Conservation (phyloP, 208 protist genomes). For the Herpetomonas samuelpessoai region DNA sequence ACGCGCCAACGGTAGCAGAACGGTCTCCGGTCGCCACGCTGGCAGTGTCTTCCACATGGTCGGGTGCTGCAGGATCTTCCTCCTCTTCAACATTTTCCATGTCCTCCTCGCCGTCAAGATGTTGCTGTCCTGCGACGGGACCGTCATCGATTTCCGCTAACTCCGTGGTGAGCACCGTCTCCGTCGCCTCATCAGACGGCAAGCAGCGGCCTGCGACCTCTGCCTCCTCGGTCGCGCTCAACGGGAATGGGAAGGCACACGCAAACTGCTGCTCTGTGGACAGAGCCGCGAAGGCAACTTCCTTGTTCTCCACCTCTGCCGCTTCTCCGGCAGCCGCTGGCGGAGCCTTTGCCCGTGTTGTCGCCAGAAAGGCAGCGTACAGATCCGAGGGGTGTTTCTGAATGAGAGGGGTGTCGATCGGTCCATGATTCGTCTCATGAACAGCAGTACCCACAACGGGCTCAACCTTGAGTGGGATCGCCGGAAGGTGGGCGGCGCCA, state of each 20-base stretch:
- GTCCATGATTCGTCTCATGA: too few relatives aligned
- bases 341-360: background rate
- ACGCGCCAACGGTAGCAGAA: too few relatives aligned
- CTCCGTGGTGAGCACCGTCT: too few relatives aligned
- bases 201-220: background rate
- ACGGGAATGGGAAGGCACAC: background rate
- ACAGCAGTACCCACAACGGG: too few relatives aligned
- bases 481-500: slow-evolving; percentile 26
- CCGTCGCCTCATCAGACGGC: background rate
- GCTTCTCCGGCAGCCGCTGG: background rate
- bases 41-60: background rate
- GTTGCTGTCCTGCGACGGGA: too few relatives aligned
- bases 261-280: background rate
- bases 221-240: background rate
- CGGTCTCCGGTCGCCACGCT: background rate
- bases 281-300: background rate
- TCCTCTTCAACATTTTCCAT: background rate
- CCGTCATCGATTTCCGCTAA: too few relatives aligned
- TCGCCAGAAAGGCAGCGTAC: slow-evolving; percentile 6
- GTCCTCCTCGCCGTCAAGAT: background rate
- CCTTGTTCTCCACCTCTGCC: too few relatives aligned
- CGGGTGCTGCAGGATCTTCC: too few relatives aligned
- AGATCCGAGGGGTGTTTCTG: slow-evolving; percentile 1
- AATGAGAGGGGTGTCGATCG: too few relatives aligned
- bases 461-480: background rate